Percentiles rank a stretch among this genome's conserved stretches.
Conservation (phyloP, 2,329 filamentous ascomycete genomes). For the Beauveria medogensis region DNA sequence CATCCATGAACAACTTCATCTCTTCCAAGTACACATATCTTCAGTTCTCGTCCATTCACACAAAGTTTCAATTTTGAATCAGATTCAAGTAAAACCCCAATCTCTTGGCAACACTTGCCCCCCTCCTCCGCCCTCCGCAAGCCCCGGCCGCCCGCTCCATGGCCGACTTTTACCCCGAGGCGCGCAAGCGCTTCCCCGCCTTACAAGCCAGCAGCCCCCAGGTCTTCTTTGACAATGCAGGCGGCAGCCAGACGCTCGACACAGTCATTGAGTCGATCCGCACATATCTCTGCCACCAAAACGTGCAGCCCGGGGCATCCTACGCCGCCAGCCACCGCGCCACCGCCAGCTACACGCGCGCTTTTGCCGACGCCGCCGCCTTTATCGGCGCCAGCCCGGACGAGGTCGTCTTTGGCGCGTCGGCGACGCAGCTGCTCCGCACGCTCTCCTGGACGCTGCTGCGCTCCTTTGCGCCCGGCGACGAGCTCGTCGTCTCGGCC, state of each 20-base stretch:
- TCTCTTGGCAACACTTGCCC: no score
- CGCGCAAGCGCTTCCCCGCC: slow-evolving; percentile 49
- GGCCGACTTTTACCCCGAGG: slow-evolving; percentile 8
- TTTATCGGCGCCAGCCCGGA: slow-evolving; percentile 61
- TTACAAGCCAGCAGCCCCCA: slow-evolving; percentile 53
- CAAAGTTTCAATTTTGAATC: no score
- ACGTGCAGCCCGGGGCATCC: slow-evolving; percentile 68
- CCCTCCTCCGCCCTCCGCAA: background rate
- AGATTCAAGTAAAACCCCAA: no score
- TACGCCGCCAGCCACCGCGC: slow-evolving; percentile 55
- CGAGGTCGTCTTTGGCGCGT: slow-evolving; percentile 65
- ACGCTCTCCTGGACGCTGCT: slow-evolving; percentile 54
- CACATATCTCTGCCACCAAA: slow-evolving; percentile 57
- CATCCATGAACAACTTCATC: no score
- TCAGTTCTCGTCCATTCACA: no score
- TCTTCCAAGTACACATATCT: no score
- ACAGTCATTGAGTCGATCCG: slow-evolving; percentile 58
- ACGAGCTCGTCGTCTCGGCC: slow-evolving; percentile 62
- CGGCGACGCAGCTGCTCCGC: slow-evolving; percentile 68
- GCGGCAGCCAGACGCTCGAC: slow-evolving; percentile 62
- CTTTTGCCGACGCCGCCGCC: slow-evolving; percentile 55
- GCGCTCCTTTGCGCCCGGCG: slow-evolving; percentile 38
- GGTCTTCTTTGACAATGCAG: slow-evolving; percentile 71
- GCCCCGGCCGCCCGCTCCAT: background rate
- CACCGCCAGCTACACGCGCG: slow-evolving; percentile 50